A percentile compares a stretch with the other conserved stretches of the same genome.
Conservation (phyloP, 1,139 yeast genomes). For the Lodderomyces orthopsilosis region DNA sequence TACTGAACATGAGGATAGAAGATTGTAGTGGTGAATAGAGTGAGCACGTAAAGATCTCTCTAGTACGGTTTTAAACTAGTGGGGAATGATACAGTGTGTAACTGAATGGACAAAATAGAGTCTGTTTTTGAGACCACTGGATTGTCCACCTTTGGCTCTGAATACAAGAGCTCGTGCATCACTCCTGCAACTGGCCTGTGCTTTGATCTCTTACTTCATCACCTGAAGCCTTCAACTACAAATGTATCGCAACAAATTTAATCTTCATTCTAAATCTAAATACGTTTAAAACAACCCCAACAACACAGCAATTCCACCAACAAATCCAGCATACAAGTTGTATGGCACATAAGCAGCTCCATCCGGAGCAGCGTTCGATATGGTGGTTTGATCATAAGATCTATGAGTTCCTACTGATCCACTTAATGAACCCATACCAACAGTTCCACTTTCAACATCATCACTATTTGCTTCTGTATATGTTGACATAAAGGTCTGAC, state of each 20-base stretch:
- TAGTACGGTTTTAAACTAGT: too few relatives aligned
- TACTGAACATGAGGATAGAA: too few relatives aligned
- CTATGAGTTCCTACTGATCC: constrained; percentile 36
- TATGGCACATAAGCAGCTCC: not conserved
- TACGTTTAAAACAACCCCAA: constrained; percentile 9
- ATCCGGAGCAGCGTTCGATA: constrained; percentile 5
- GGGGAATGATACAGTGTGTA: too few relatives aligned
- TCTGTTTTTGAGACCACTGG: too few relatives aligned
- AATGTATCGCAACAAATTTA: not conserved
- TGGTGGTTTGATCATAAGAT: constrained; percentile 30
- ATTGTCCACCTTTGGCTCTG: too few relatives aligned
- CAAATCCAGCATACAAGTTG: constrained; percentile 9
- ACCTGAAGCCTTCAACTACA: not conserved
- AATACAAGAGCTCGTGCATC: too few relatives aligned
- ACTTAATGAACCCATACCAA: constrained; percentile 37
- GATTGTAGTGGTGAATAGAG: not conserved
- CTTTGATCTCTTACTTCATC: too few relatives aligned
- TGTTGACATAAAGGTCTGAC: constrained; percentile 33
- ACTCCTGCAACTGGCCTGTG: too few relatives aligned
- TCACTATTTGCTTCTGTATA: constrained; percentile 21
- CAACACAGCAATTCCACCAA: constrained; percentile 9
- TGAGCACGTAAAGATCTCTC: too few relatives aligned
- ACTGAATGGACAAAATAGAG: too few relatives aligned
- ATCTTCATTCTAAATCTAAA: constrained; percentile 4
- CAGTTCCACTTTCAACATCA: constrained; percentile 22